Evolutionary conservation across 139 green algal species (phyloP), one percentile per base, ranked within the genome.

Genomic region (Picochlorum sp.): DNA sequence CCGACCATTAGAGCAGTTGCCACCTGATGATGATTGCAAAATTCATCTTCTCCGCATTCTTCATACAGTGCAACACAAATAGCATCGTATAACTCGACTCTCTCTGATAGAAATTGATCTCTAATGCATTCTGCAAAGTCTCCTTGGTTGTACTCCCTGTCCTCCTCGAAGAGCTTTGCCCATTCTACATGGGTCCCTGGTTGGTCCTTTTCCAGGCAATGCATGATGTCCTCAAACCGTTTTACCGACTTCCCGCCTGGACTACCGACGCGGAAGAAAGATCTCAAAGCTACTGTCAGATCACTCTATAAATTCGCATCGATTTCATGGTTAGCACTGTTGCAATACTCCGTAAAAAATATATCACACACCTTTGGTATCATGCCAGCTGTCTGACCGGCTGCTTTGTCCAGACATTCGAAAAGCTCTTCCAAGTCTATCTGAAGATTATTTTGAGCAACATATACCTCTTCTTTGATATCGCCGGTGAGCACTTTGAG

Each of bases 91-190:
- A 68, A 79, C 49, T 75, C 71, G 3, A 74, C 60, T 30, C 75
- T 57, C 56, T 86, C 80, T 34, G 69, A 37, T 60, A 86, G 57
- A 47, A 74, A 81, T 71, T 86, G 80, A 62, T 85, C 78, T 2
- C 75, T 68, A 37, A 86, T 59, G n/a, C 49, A 54, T 79, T 86
- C 80, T 18, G 75, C 80, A 82, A 86, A 86, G 26, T 75, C 71
- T 30, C 77, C 77, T 77, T 67, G 80, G 51, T 86, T 86, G 63
- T 74, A 86, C 52, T 86, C 80, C 3, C 78, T 58, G 56, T 86
- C 80, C 59, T 86, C 78, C 60, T 86, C 80, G 47, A 86, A 86
- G n/a, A 86, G 16, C 45, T 77, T 81, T 20, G 28, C 61, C 62
- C 76, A 71, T 66, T 76, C 47, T 10, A 83, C 65, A 18, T 14